Conservation (phyloP, 495 filamentous ascomycete species). For the Aspergillus heteromorphus region DNA sequence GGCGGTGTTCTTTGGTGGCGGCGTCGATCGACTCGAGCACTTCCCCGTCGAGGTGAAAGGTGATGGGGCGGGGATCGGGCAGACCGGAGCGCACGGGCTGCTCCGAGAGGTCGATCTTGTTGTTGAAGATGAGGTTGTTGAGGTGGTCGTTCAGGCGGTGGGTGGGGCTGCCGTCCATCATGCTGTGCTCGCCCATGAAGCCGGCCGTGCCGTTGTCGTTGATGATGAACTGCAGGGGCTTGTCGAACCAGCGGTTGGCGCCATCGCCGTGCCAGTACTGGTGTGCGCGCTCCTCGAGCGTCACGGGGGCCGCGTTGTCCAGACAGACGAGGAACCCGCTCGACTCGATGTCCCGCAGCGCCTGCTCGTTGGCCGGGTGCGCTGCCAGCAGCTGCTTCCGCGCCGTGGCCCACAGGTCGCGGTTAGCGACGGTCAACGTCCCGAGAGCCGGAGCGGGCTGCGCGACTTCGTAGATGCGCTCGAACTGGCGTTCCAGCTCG, state of each 20-base stretch:
- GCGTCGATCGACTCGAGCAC: constrained; percentile 68
- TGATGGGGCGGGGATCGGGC: constrained; percentile 69
- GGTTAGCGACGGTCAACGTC: constrained; percentile 82
- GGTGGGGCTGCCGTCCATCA: constrained; percentile 99
- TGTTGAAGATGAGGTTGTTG: constrained; percentile 82
- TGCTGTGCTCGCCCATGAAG: constrained; percentile 98
- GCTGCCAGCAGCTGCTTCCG: constrained; percentile 71
- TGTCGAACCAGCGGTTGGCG: constrained; percentile 95
- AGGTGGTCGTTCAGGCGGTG: constrained; percentile 93
- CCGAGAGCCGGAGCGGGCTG: constrained; percentile 69
- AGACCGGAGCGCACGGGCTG: constrained; percentile 73
- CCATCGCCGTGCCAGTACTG: constrained; percentile 99
- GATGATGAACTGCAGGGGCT: constrained; percentile 95
- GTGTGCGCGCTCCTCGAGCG: constrained; percentile 89
- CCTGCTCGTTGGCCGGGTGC: constrained; percentile 66
- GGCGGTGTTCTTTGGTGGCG: constrained; percentile 68
- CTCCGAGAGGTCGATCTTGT: constrained; percentile 82
- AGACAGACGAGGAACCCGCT: constrained; percentile 90
- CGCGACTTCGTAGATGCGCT: constrained; percentile 74
- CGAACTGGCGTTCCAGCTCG: constrained; percentile 86
- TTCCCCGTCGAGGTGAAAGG: constrained; percentile 69
- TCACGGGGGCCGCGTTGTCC: constrained; percentile 88
- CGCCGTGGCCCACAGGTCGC: constrained; percentile 86
- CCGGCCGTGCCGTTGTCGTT: constrained; percentile 98
- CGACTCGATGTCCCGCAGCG: constrained; percentile 79